phyloP scores from a whole-genome alignment of 352 stramenopile genomes.

The Phytophthora rubi region DNA sequence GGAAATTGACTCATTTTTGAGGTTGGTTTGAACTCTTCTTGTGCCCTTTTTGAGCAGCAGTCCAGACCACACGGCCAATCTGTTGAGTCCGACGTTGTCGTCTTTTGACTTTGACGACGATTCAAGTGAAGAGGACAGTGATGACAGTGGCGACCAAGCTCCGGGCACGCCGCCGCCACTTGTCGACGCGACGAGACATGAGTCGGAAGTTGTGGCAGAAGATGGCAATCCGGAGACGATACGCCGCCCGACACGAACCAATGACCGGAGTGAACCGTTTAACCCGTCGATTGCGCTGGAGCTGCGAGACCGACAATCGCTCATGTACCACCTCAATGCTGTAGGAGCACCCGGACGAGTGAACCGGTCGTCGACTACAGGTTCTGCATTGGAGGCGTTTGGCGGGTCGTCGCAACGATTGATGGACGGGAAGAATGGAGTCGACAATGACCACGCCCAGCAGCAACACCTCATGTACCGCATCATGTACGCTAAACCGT shows the following conservation, averaged over 20 bases:
- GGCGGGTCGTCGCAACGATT: constrained; percentile 25
- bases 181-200: constrained; percentile 18
- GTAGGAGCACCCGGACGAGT: constrained; percentile 36
- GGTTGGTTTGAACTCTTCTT: neutral
- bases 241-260: constrained; percentile 5
- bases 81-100: constrained; percentile 84
- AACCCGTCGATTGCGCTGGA: constrained; percentile 33
- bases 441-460: constrained; percentile 31
- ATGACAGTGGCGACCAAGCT: constrained; percentile 9
- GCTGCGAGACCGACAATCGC: constrained; percentile 38
- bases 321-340: constrained; percentile 37
- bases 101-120: constrained; percentile 90
- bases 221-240: constrained; percentile 13
- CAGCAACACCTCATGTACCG: constrained; percentile 76
- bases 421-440: constrained; percentile 31
- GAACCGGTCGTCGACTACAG: constrained; percentile 67
- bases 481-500: constrained; percentile 80
- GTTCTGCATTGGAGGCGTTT: constrained; percentile 43
- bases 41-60: constrained; percentile 17
- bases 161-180: constrained; percentile 17
- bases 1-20: neutral
- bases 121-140: constrained; percentile 47
- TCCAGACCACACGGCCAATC: constrained; percentile 59
- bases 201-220: constrained; percentile 26
- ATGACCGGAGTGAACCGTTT: constrained; percentile 7